Evolutionary conservation across 2,329 filamentous ascomycete species (phyloP).

Genomic region (Sclerotinia glacialis): DNA sequence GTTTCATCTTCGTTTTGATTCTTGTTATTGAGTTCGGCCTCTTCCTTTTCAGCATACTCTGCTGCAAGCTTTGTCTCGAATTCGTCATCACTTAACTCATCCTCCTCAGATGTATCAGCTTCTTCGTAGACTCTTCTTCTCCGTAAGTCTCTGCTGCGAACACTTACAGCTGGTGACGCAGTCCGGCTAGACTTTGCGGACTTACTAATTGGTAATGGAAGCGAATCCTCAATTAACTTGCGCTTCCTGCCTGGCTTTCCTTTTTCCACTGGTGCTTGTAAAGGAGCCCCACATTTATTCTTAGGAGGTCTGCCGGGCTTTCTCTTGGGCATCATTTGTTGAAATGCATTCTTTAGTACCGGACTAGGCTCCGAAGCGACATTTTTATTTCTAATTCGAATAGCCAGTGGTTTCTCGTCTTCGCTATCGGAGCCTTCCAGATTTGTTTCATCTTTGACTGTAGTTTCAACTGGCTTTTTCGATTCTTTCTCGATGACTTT

Average conservation of each 20-base stretch:
- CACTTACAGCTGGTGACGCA: conserved; percentile 62
- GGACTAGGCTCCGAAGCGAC: conserved; percentile 23
- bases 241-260: conserved; percentile 53
- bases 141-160: conserved; percentile 44
- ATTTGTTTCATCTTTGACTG: conserved; percentile 21
- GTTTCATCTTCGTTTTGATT: conserved; percentile 56
- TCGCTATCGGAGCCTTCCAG: conserved; percentile 35
- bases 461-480: conserved; percentile 24
- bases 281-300: conserved; percentile 4
- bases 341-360: conserved; percentile 45
- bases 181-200: conserved; percentile 71
- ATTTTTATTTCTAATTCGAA: conserved; percentile 28
- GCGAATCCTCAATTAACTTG: conserved; percentile 45
- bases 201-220: conserved; percentile 55
- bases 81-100: conserved; percentile 71
- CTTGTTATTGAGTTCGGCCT: conserved; percentile 51
- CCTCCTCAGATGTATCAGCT: conserved; percentile 58
- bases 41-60: conserved; percentile 50
- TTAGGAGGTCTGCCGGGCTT: conserved; percentile 14
- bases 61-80: conserved; percentile 77
- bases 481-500: conserved; percentile 45
- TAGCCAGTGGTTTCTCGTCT: conserved; percentile 34
- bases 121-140: conserved; percentile 49
- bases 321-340: conserved; percentile 43
- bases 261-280: conserved; percentile 1